Percentiles rank a stretch among this genome's conserved stretches.
These are phyloP conservation scores for Phytophthora boehmeriae DNA, from an alignment of 352 stramenopile genomes.

Conservation along the genomic window DNA sequence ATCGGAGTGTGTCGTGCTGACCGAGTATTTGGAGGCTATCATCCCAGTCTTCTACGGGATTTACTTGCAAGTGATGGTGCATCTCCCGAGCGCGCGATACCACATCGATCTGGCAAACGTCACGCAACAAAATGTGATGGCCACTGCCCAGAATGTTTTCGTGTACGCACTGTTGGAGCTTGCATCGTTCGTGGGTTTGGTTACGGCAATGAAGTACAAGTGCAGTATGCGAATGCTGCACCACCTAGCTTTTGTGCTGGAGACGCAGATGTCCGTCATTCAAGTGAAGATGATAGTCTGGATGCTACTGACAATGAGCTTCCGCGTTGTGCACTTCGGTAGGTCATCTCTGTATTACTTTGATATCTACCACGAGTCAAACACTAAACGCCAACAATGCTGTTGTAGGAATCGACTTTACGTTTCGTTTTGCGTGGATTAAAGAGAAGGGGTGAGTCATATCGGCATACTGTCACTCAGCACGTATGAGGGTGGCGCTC, in stretches of 20 bases:
- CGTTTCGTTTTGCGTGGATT: not conserved
- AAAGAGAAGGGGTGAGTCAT: no score
- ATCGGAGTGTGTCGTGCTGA: slow-evolving; percentile 37
- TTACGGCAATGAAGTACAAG: slow-evolving; percentile 5
- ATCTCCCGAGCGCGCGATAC: slow-evolving; percentile 23
- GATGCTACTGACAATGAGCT: slow-evolving; percentile 28
- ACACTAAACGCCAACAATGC: not conserved
- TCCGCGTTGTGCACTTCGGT: slow-evolving; percentile 21
- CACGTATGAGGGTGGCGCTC: no score
- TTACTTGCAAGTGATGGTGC: slow-evolving; percentile 13
- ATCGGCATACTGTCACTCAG: no score
- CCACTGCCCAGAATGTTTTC: slow-evolving; percentile 4
- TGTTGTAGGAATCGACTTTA: slow-evolving; percentile 1
- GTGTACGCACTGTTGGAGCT: slow-evolving; percentile 23
- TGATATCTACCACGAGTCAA: not conserved
- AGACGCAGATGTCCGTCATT: slow-evolving; percentile 35
- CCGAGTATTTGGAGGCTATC: slow-evolving; percentile 41
- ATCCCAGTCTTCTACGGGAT: slow-evolving; percentile 33
- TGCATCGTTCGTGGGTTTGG: slow-evolving; percentile 18
- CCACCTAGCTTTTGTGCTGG: slow-evolving; percentile 48
- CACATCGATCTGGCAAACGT: slow-evolving; percentile 10
- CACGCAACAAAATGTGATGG: slow-evolving; percentile 1
- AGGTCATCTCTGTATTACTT: not conserved
- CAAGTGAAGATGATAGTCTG: slow-evolving; percentile 46
- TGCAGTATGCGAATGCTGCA: slow-evolving; percentile 20